Percentiles rank a stretch among this genome's conserved stretches.
These are phyloP conservation scores for Rhizophagus sp. DNA, from an alignment of 192 early-diverging fungal genomes.

Conservation along the genomic window DNA sequence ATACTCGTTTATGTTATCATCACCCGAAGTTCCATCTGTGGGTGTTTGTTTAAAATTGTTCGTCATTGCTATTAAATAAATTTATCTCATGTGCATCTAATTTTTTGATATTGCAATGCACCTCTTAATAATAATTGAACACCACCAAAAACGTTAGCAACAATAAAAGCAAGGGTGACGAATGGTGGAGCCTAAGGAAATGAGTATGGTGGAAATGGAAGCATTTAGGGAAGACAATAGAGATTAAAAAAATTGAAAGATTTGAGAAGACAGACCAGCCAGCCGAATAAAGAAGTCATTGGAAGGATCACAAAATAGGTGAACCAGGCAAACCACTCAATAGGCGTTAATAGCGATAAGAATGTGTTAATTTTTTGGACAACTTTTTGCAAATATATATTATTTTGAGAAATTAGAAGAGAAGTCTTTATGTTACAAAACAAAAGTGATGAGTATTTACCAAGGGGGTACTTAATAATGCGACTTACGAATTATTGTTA, in stretches of 20 bases:
- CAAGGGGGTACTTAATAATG: too few relatives aligned
- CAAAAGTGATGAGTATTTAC: too few relatives aligned
- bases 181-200: constrained; percentile 15
- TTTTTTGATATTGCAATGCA: neutral
- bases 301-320: too few relatives aligned
- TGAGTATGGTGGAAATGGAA: neutral
- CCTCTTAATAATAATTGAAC: constrained; percentile 6
- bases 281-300: constrained; percentile 10
- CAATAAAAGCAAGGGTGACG: neutral
- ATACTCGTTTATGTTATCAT: neutral
- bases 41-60: too few relatives aligned
- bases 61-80: neutral
- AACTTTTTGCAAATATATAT: too few relatives aligned
- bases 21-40: too few relatives aligned
- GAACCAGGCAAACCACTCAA: too few relatives aligned
- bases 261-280: constrained; percentile 15
- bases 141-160: constrained; percentile 1
- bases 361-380: too few relatives aligned
- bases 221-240: neutral
- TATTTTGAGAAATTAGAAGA: too few relatives aligned
- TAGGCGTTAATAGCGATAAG: too few relatives aligned
- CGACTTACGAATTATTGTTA: too few relatives aligned
- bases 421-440: too few relatives aligned
- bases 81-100: neutral
- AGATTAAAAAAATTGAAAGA: constrained; percentile 4